Base-by-base conservation (phyloP, 2,329 filamentous ascomycete species). In the Colletotrichum camelliae region DNA sequence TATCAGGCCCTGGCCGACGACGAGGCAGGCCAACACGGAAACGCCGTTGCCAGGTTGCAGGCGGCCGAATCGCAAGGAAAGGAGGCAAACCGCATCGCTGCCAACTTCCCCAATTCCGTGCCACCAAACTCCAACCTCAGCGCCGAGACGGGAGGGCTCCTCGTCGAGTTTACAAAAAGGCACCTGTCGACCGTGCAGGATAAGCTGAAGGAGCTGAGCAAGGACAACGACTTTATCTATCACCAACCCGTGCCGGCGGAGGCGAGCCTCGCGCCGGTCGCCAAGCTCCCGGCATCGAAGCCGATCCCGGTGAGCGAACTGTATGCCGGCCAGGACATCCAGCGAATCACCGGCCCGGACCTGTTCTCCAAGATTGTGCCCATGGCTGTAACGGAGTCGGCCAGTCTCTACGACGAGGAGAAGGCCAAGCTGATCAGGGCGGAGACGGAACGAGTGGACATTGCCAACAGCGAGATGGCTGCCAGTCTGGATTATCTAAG, bases 181-280 rank as follows among this genome's bases (percentile, higher is more conserved):
- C 96, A 98, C 80, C 86, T 94, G 33, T 89, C 94, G 1, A 93
- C 92, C 37, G 93, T 98, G 4, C 94, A 98, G 82, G 94, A 96
- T 77, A 96, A 94, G 83, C 87, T 98, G 27, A 88, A 88, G 21
- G 93, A 95, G 76, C 89, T 96, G 66, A 89, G 91, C 79, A 98
- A 98, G 81, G 97, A 99, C 84, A 99, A 99, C 79, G 97, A 99
- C 83, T 98, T 97, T 84, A 98, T 99, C 82, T 99, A 99, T 82
- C 97, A 99, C 83, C 95, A 98, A 80, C 93, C 92, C 2, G 93
- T 99, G 2, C 96, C 97, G 0, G 93, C 93, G 12, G 96, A 98
- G 84, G 94, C 96, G 5, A 94, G 93, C 33, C 87, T 99, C 15
- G 87, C 95, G 2, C 90, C 94, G 1, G 96, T 99, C 65, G 91